These are phyloP conservation scores for Histomonas meleagridis DNA, from an alignment of 208 protist genomes.

Conservation along the genomic window DNA sequence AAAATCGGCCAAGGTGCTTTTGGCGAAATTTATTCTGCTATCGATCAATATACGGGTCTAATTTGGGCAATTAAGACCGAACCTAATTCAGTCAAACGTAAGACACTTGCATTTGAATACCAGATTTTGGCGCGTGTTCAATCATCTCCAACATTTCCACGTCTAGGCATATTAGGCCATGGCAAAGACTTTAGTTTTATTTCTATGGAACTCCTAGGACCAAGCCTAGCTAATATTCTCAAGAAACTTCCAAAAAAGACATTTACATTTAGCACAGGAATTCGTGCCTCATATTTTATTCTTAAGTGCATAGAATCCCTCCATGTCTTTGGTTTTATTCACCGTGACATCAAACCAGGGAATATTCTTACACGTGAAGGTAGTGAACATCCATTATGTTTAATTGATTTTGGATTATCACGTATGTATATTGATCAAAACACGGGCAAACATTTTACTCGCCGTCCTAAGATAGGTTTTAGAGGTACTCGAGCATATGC, in stretches of 20 bases:
- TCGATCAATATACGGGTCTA: not conserved
- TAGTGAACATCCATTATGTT: not conserved
- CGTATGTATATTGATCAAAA: not conserved
- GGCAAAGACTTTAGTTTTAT: not conserved
- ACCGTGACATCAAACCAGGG: not conserved
- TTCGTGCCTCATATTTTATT: not conserved
- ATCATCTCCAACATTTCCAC: not conserved
- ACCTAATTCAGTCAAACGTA: not conserved
- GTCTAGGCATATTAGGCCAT: not conserved
- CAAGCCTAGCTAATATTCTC: not conserved
- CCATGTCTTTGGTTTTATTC: not conserved
- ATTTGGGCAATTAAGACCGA: not conserved
- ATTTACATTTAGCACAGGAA: not conserved
- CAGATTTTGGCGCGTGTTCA: not conserved
- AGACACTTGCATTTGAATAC: not conserved
- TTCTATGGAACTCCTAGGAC: not conserved
- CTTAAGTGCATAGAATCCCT: not conserved
- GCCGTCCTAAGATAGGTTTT: not conserved
- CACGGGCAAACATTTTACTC: not conserved
- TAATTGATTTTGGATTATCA: slow-evolving; percentile 12
- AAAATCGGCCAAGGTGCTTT: not conserved
- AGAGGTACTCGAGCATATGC: not conserved
- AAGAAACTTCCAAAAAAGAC: not conserved
- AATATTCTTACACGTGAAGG: slow-evolving; percentile 3
- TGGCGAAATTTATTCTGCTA: not conserved